Evolutionary conservation across 1,284 basidiomycete genomes (phyloP).

Genomic region (Fomes fomentarius): DNA sequence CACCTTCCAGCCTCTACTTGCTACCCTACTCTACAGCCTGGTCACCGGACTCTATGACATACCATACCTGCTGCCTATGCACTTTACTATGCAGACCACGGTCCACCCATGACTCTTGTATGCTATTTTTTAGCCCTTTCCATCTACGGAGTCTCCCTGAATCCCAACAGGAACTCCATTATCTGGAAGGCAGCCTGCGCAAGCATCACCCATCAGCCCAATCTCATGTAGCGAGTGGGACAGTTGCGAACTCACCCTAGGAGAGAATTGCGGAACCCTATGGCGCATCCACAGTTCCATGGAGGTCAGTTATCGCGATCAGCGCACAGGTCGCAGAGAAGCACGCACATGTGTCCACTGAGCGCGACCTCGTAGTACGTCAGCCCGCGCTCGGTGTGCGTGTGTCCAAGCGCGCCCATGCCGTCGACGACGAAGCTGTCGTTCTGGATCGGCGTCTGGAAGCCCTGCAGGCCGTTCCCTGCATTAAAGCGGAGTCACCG

Average conservation of each 20-base stretch:
- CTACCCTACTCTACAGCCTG: too few species aligned
- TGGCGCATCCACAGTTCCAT: background rate
- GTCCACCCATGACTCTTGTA: too few species aligned
- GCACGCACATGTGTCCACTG: slow-evolving; percentile 70
- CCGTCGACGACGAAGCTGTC: slow-evolving; percentile 74
- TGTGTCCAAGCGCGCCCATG: slow-evolving; percentile 64
- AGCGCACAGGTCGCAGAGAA: background rate
- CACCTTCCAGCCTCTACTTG: too few species aligned
- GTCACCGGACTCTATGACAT: too few species aligned
- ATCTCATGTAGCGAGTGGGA: background rate
- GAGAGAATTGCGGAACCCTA: slow-evolving; percentile 71
- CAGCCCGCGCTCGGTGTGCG: slow-evolving; percentile 68
- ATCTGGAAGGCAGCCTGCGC: slow-evolving; percentile 65
- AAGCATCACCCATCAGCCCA: background rate
- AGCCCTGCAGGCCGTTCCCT: slow-evolving; percentile 73
- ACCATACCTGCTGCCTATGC: too few species aligned
- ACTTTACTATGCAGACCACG: too few species aligned
- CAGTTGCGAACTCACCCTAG: slow-evolving; percentile 61
- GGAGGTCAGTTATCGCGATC: background rate
- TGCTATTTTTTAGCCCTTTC: too few species aligned
- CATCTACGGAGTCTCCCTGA: slow-evolving; percentile 41
- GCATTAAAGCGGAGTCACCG: too few species aligned
- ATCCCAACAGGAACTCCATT: slow-evolving; percentile 73
- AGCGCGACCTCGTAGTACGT: slow-evolving; percentile 68
- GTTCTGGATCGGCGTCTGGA: slow-evolving; percentile 64